Evolutionary conservation across 768 basidiomycete species (phyloP), one percentile per base, ranked within the genome.

Genomic region (Xanthoconium purpureum): DNA sequence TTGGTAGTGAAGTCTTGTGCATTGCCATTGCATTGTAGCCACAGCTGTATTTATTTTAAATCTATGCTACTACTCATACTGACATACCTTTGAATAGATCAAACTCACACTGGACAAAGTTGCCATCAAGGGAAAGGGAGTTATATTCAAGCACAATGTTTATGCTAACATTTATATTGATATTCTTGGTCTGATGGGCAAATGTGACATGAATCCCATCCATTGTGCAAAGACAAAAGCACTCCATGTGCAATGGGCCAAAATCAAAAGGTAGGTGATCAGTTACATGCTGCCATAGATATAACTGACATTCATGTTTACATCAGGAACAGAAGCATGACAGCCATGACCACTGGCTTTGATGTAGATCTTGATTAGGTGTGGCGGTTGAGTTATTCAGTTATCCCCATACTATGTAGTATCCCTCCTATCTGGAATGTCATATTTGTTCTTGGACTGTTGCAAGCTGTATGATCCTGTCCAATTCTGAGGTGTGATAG

Each of bases 101-200:
- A 57, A 60, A n/a, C n/a, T 53, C 15, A 44, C 28, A 0, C 24
- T 53, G 0, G 36, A 56, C 6, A 36, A 60, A 13, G 8, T 60
- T 9, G 48, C 33, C n/a, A n/a, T n/a, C 0, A 35, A 54, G 5
- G 49, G 43, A 17, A 57, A 52, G 33, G 56, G 57, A 1, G 60
- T 57, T 6, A 6, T 20, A 7, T 61, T 61, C 39, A 61, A 57
- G 36, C 15, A 40, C 0, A 17, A 43, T 6, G 24, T 43, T 2
- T 43, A 43, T 13, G 18, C 20, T 3, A 8, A 43, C 11, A 14
- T 43, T 6, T 43, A 24, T 20, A 13, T 24, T 3, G 18, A 43
- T 12, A 28, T 43, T 24, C 3, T 43, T 28, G 42, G 12, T 6
- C 42, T 43, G 1, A 43, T 43, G 24, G 8, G 1, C 0, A 43